Conservation (phyloP, 495 filamentous ascomycete genomes). For the Wilcoxina mikolae region DNA sequence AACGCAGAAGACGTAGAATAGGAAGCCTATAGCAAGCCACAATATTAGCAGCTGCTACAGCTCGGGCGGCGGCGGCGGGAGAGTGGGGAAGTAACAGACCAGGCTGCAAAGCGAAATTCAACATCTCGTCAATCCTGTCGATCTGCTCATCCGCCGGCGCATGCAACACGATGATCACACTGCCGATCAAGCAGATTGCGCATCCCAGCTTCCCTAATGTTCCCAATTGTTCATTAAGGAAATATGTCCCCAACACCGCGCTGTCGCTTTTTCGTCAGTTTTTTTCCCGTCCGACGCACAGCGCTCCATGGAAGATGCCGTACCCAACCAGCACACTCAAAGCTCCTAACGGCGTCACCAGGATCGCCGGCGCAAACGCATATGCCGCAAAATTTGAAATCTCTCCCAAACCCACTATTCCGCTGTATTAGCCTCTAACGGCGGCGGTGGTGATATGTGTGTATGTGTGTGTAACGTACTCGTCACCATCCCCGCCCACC, state of each 20-base stretch:
- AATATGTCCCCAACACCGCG: conserved; percentile 85
- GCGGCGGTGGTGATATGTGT: not conserved
- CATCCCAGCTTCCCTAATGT: conserved; percentile 85
- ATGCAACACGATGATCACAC: conserved; percentile 93
- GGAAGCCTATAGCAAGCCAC: conserved; percentile 50
- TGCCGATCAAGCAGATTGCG: conserved; percentile 88
- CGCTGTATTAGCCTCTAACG: not conserved
- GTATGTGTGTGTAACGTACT: conserved; percentile 40
- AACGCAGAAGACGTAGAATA: conserved; percentile 65
- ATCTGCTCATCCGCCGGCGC: conserved; percentile 89
- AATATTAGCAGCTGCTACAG: not conserved
- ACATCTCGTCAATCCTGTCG: conserved; percentile 69
- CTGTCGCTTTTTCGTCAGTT: conserved; percentile 27
- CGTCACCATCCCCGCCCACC: conserved; percentile 87
- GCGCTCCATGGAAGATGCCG: not conserved
- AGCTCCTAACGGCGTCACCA: conserved; percentile 88
- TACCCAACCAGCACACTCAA: conserved; percentile 86
- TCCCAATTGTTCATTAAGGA: conserved; percentile 77
- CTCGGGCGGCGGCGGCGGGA: not conserved
- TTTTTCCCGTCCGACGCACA: not conserved
- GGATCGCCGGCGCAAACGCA: conserved; percentile 90
- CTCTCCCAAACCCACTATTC: conserved; percentile 63
- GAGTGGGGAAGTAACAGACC: conserved; percentile 39
- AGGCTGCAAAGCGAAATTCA: conserved; percentile 74
- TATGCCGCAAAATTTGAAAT: conserved; percentile 95